Percentiles rank a stretch among this genome's conserved stretches.
Evolutionary conservation across 2,329 filamentous ascomycete genomes (phyloP).

Genomic region (Penicillium sp.): DNA sequence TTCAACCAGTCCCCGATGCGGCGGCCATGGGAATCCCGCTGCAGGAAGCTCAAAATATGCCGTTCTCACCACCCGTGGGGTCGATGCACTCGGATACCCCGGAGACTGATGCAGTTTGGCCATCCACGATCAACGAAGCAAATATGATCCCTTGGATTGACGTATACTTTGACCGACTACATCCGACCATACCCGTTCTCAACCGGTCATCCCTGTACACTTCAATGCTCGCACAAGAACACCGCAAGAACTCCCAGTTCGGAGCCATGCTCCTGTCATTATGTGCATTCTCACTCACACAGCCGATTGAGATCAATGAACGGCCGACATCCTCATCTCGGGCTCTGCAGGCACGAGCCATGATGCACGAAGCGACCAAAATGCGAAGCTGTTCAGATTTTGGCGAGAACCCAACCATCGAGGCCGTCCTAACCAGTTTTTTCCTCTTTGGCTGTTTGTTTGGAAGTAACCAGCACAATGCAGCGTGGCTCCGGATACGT

Average conservation of each 20-base stretch:
- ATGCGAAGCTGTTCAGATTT: conserved; percentile 46
- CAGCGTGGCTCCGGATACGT: conserved; percentile 73
- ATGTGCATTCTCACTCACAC: conserved; percentile 46
- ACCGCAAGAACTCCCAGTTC: conserved; percentile 44
- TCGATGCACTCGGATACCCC: conserved; percentile 21
- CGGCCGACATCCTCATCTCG: conserved; percentile 35
- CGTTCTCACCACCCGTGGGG: conserved; percentile 20
- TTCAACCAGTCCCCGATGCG: conserved; percentile 25
- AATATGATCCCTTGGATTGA: conserved; percentile 45
- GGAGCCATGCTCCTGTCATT: conserved; percentile 45
- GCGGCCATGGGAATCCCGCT: conserved; percentile 20
- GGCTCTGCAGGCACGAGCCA: conserved; percentile 39
- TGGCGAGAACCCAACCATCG: conserved; percentile 42
- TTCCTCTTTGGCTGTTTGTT: conserved; percentile 73
- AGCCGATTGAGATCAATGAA: conserved; percentile 47
- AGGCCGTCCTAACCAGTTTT: conserved; percentile 63
- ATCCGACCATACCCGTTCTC: conserved; percentile 44
- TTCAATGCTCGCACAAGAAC: conserved; percentile 44
- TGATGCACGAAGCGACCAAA: conserved; percentile 45
- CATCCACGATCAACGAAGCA: conserved; percentile 39
- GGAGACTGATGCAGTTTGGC: conserved; percentile 36
- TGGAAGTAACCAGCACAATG: conserved; percentile 69
- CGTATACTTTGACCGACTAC: conserved; percentile 46
- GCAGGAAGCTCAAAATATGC: conserved; percentile 18
- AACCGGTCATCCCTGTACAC: conserved; percentile 43